Percentiles rank a stretch among this genome's conserved stretches.
Evolutionary conservation across 768 basidiomycete species (phyloP).

Genomic region (Mycena crocata): DNA sequence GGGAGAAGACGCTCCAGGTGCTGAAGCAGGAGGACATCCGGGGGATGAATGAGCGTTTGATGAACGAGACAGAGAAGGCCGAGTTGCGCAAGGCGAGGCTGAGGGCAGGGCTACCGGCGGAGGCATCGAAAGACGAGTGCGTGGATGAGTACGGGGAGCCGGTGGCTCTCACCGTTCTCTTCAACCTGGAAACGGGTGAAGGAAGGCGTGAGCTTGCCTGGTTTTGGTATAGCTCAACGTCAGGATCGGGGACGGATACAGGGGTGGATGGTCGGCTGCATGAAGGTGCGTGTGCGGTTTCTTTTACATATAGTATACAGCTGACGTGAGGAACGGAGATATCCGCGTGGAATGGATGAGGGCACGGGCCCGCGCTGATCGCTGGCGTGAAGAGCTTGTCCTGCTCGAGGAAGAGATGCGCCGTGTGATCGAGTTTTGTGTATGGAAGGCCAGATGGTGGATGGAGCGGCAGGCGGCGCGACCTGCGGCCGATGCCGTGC

Average conservation of each 20-base stretch:
- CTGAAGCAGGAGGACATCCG: slow-evolving; percentile 26
- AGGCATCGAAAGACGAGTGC: background rate
- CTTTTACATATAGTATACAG: background rate
- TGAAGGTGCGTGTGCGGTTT: slow-evolving; percentile 10
- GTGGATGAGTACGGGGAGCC: slow-evolving; percentile 2
- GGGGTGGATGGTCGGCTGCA: slow-evolving; percentile 5
- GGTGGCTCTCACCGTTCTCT: slow-evolving; percentile 2
- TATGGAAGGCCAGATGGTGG: slow-evolving; percentile 29
- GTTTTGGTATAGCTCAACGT: slow-evolving; percentile 37
- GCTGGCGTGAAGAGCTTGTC: slow-evolving; percentile 41
- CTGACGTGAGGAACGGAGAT: background rate
- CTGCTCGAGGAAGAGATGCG: slow-evolving; percentile 45
- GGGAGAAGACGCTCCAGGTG: slow-evolving; percentile 23
- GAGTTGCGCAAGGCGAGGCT: slow-evolving; percentile 11
- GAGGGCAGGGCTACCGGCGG: slow-evolving; percentile 17
- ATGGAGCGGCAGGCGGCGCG: background rate
- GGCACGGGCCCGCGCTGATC: slow-evolving; percentile 33
- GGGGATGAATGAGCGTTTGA: slow-evolving; percentile 23
- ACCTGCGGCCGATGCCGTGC: background rate
- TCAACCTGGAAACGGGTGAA: slow-evolving; percentile 26
- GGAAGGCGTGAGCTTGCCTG: slow-evolving; percentile 29
- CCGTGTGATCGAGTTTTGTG: slow-evolving; percentile 30
- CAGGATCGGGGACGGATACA: background rate
- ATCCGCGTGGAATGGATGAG: slow-evolving; percentile 44
- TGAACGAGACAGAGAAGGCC: slow-evolving; percentile 36